Evolutionary conservation across 163 green algal species (phyloP).

Genomic region (Scenedesmus sp.): DNA sequence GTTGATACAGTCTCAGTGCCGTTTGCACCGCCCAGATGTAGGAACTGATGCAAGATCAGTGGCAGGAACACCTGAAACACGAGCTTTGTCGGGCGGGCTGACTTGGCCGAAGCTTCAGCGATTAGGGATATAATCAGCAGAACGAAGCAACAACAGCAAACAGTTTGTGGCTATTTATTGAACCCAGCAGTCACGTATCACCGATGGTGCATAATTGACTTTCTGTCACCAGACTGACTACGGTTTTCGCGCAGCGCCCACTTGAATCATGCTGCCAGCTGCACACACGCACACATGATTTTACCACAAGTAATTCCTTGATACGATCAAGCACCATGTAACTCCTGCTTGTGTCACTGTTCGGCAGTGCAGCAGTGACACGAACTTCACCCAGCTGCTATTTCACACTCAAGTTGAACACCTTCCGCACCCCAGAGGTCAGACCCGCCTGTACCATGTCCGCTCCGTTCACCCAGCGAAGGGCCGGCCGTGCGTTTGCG

Average conservation of each 20-base stretch:
- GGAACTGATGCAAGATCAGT: no score
- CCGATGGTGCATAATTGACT: not conserved
- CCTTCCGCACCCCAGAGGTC: slow-evolving; percentile 47
- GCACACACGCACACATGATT: not conserved
- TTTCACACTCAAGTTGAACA: slow-evolving; percentile 18
- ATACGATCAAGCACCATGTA: not conserved
- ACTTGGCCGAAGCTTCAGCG: not conserved
- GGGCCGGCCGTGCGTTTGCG: not conserved
- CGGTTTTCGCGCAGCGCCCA: not conserved
- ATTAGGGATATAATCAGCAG: not conserved
- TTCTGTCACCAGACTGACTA: not conserved
- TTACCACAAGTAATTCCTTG: not conserved
- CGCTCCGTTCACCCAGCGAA: slow-evolving; percentile 35
- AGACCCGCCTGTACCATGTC: slow-evolving; percentile 27
- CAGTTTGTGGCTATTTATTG: not conserved
- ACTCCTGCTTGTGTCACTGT: not conserved
- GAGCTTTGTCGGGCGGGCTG: not conserved
- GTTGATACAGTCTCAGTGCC: no score
- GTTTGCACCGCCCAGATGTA: not conserved
- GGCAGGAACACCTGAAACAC: not conserved
- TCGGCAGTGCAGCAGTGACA: not conserved
- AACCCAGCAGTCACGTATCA: not conserved
- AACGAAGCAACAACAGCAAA: not conserved
- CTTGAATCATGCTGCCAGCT: not conserved
- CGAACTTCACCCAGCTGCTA: not conserved